Percentiles rank a stretch among this genome's conserved stretches.
Evolutionary conservation across 139 green algal species (phyloP).

Genomic region (Tetraselmis striata): DNA sequence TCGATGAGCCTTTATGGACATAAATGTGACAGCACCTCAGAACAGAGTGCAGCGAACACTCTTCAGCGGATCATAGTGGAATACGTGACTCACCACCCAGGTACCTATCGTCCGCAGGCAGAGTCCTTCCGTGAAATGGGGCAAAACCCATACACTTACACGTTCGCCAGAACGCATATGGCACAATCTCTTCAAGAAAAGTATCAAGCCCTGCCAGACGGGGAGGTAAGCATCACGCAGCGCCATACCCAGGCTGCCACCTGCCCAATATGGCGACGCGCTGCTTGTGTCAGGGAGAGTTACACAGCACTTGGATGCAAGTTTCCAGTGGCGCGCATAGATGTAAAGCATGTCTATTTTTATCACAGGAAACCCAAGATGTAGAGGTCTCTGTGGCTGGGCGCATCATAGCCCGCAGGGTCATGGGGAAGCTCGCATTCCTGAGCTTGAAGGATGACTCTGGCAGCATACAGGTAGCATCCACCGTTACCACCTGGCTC

Average conservation of each 20-base stretch:
- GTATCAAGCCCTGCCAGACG: not conserved
- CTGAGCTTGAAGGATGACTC: conserved; percentile 75
- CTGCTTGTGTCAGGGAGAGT: no score
- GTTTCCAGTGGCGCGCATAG: no score
- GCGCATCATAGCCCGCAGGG: conserved; percentile 74
- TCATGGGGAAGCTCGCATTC: conserved; percentile 98
- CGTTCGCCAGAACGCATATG: not conserved
- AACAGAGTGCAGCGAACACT: not conserved
- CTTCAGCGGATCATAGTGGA: no score
- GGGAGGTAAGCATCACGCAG: not conserved
- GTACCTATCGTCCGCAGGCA: no score
- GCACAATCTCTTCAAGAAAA: not conserved
- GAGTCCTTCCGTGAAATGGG: not conserved
- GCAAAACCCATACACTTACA: not conserved
- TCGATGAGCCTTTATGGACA: not conserved
- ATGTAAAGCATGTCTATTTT: not conserved
- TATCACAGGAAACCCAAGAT: not conserved
- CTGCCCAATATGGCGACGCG: no score
- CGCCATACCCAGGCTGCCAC: no score
- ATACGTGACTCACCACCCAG: no score
- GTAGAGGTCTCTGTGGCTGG: conserved; percentile 71
- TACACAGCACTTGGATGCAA: no score
- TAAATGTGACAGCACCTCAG: not conserved
- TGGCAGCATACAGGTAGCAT: conserved; percentile 71
- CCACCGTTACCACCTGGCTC: not conserved